A percentile compares a stretch with the other conserved stretches of the same genome.
phyloP scores from a whole-genome alignment of 179 eudicot species.

The Corrigiola litoralis region DNA sequence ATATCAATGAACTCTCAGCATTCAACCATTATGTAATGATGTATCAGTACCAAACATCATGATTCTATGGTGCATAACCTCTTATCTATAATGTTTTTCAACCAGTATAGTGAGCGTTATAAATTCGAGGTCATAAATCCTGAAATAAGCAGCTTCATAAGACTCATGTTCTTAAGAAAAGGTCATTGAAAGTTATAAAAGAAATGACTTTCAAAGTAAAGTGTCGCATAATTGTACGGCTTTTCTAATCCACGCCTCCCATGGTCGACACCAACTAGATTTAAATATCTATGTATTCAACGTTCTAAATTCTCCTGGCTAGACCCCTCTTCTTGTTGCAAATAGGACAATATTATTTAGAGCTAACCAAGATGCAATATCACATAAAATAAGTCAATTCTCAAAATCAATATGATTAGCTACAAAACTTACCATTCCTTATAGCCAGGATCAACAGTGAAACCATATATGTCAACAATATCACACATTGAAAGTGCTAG shows the following conservation, averaged over 20 bases:
- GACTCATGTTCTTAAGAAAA: background rate
- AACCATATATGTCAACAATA: conserved; percentile 90
- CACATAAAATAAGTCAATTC: background rate
- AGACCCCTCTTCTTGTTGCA: background rate
- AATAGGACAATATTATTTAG: background rate
- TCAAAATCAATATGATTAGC: background rate
- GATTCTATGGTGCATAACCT: no score
- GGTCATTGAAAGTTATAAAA: background rate
- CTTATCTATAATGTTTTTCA: no score
- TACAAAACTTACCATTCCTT: conserved; percentile 72
- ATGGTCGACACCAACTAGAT: background rate
- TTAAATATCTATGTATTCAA: background rate
- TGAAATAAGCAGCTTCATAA: background rate
- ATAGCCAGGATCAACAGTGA: conserved; percentile 97
- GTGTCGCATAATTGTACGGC: no score
- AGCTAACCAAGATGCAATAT: background rate
- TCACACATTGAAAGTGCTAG: conserved; percentile 99
- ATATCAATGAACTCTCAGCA: no score
- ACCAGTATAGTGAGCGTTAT: background rate
- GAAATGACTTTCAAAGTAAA: background rate
- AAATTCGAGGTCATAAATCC: background rate
- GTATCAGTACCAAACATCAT: no score
- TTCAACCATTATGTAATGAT: no score
- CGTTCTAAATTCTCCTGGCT: background rate
- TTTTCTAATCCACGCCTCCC: background rate